Conservation (phyloP, 306 rosid genomes). For the Vigna unguiculata region DNA sequence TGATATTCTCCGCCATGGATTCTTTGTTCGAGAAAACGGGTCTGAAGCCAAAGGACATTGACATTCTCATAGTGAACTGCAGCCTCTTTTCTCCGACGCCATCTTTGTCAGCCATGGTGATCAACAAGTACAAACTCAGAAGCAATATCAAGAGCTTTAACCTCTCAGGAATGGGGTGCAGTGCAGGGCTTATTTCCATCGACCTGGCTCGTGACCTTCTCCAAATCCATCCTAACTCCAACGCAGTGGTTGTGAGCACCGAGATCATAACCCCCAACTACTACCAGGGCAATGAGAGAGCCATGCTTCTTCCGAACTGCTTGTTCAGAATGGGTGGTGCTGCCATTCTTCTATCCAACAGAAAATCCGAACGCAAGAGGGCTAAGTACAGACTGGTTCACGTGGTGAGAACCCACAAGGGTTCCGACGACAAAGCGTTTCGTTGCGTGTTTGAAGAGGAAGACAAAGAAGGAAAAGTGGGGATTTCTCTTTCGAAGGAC, state of each 20-base stretch:
- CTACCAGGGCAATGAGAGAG: conserved; percentile 86
- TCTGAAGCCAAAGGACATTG: conserved; percentile 76
- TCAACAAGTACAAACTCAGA: conserved; percentile 79
- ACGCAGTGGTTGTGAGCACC: conserved; percentile 85
- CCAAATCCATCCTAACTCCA: conserved; percentile 78
- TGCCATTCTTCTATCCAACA: conserved; percentile 71
- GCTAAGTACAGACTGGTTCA: conserved; percentile 71
- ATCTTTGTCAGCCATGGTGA: conserved; percentile 80
- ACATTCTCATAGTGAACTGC: conserved; percentile 77
- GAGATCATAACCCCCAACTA: conserved; percentile 87
- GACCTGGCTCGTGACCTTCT: conserved; percentile 86
- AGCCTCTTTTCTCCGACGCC: conserved; percentile 89
- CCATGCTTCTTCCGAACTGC: conserved; percentile 88
- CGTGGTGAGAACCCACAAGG: conserved; percentile 80
- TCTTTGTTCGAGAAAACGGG: conserved; percentile 59
- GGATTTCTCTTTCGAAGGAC: conserved; percentile 75
- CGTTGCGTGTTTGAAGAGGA: conserved; percentile 77
- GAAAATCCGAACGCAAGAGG: conserved; percentile 54
- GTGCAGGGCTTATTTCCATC: conserved; percentile 78
- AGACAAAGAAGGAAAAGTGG: conserved; percentile 79
- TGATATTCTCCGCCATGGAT: conserved; percentile 80
- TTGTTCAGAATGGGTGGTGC: conserved; percentile 95
- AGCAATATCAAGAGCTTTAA: conserved; percentile 85
- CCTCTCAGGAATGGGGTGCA: conserved; percentile 89
- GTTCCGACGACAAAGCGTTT: conserved; percentile 74